Base-by-base conservation (phyloP, 148 eudicot genomes). In the Persicaria tinctoria region DNA sequence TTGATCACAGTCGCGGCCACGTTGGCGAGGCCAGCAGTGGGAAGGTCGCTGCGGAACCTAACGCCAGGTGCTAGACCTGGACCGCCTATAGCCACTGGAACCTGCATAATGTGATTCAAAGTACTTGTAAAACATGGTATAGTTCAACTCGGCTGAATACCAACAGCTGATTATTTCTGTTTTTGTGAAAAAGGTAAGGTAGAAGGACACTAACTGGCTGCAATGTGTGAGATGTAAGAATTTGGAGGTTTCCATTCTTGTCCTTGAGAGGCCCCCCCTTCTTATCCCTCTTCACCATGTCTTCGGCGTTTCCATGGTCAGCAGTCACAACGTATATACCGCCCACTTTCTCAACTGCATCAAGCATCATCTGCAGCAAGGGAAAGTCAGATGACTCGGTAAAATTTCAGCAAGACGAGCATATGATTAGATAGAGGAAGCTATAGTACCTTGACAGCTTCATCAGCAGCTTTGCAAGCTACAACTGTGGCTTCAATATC, bases 281-380 rank as follows among this genome's bases (percentile, higher is more conserved):
- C 85, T 94, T 94, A 88, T 87, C 82, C 74, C 98, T 90, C 88
- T 94, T 94, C 56, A 90, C 98, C 98, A 94, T 94, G 78, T 94
- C 98, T 85, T 94, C 98, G 14, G 98, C 98, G 74, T 94, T 94
- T 57, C 98, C 98, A 76, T 94, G 98, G 79, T 94, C 97, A 76
- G 98, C 98, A 2, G 97, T 91, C n/a, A 94, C 88, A 53, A 94
- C 93, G 78, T 86, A 94, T 64, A 91, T 88, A 66, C 97, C 98
- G 70, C 98, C 98, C 48, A 90, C 93, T 87, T 88, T 88, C 79
- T 91, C 91, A 13, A 94, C 80, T 12, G 98, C 97, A 75, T 91
- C 97, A 69, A 91, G 81, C 32, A 94, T 94, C 76, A 90, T 90
- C 98, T 94, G 23, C 51, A 48, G 5, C 51, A 6, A 46, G 41